Percentiles rank a stretch among this genome's conserved stretches.
These are phyloP conservation scores for Aspergillus carlsbadensis DNA, from an alignment of 495 filamentous ascomycete genomes.

Conservation along the genomic window DNA sequence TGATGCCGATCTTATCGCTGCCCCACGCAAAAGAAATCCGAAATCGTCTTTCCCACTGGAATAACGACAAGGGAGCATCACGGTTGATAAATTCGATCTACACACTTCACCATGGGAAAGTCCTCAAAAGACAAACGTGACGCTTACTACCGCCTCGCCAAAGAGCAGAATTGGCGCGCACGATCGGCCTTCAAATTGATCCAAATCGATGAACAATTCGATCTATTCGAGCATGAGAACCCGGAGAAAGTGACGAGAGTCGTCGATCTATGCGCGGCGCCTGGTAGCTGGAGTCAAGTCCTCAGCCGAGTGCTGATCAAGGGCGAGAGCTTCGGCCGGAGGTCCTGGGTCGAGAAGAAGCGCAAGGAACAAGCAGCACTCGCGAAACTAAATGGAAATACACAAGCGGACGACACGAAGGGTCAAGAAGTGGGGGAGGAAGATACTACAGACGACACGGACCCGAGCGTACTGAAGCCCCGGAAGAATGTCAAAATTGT, in stretches of 20 bases:
- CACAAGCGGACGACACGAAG: constrained; percentile 1
- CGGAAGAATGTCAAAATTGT: constrained; percentile 87
- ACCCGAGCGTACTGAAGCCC: constrained; percentile 47
- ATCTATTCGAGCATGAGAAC: constrained; percentile 70
- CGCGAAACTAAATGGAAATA: constrained; percentile 38
- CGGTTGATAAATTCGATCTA: too few relatives aligned
- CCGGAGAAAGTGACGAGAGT: constrained; percentile 76
- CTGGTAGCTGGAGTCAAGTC: constrained; percentile 95
- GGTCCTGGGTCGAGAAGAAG: constrained; percentile 82
- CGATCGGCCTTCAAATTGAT: constrained; percentile 95
- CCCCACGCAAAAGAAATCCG: constrained; percentile 32
- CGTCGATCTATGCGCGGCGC: constrained; percentile 93
- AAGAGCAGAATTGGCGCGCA: constrained; percentile 97
- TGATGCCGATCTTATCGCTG: constrained; percentile 35
- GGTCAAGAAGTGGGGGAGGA: constrained; percentile 27
- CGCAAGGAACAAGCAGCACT: constrained; percentile 48
- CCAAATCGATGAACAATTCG: constrained; percentile 95
- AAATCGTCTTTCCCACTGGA: constrained; percentile 12
- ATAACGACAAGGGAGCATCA: too few relatives aligned
- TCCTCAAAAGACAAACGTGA: constrained; percentile 99
- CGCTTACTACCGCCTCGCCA: constrained; percentile 94
- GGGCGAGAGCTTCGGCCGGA: constrained; percentile 81
- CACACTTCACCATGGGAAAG: constrained; percentile 71
- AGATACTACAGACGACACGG: constrained; percentile 18
- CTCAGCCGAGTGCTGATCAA: constrained; percentile 90